Percentiles rank a stretch among this genome's conserved stretches.
These are phyloP conservation scores for Teratosphaeria viscida DNA, from an alignment of 2,329 filamentous ascomycete species.

Conservation along the genomic window DNA sequence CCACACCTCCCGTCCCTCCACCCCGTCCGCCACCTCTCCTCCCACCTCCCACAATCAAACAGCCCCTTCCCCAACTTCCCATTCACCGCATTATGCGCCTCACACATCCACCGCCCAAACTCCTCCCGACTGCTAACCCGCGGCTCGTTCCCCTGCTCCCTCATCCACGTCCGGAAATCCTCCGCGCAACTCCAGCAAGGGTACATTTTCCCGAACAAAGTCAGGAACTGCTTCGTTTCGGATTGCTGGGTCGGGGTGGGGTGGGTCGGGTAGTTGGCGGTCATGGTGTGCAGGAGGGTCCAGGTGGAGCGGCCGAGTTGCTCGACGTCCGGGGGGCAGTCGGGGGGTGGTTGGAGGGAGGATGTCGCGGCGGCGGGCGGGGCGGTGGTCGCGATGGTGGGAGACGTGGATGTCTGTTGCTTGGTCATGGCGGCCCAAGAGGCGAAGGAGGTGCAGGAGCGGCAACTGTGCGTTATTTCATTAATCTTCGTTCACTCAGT, in stretches of 20 bases:
- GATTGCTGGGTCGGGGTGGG: conserved; percentile 60
- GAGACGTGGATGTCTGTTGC: conserved; percentile 10
- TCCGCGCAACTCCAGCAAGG: conserved; percentile 94
- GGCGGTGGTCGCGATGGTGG: conserved; percentile 25
- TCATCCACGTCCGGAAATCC: conserved; percentile 78
- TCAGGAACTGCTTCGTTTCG: conserved; percentile 69
- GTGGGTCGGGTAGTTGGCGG: conserved; percentile 67
- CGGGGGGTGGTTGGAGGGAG: conserved; percentile 34
- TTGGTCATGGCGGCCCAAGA: conserved; percentile 48
- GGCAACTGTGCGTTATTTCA: conserved; percentile 45
- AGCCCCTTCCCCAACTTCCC: conserved; percentile 77
- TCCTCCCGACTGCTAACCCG: conserved; percentile 49
- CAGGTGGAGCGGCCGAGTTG: conserved; percentile 76
- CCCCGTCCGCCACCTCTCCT: conserved; percentile 88
- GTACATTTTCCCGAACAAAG: conserved; percentile 74
- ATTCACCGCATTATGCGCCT: conserved; percentile 81
- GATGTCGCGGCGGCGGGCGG: conserved; percentile 24
- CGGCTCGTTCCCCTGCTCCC: conserved; percentile 52
- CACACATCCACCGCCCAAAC: conserved; percentile 74
- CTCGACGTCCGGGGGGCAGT: conserved; percentile 89
- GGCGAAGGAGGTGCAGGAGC: conserved; percentile 54
- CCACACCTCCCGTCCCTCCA: conserved; percentile 64
- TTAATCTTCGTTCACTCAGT: neutral
- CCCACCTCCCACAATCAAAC: conserved; percentile 86
- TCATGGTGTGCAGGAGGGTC: conserved; percentile 87